Evolutionary conservation across 257 asterid genomes (phyloP), one percentile per base, ranked within the genome.

Genomic region (Avicennia marina): DNA sequence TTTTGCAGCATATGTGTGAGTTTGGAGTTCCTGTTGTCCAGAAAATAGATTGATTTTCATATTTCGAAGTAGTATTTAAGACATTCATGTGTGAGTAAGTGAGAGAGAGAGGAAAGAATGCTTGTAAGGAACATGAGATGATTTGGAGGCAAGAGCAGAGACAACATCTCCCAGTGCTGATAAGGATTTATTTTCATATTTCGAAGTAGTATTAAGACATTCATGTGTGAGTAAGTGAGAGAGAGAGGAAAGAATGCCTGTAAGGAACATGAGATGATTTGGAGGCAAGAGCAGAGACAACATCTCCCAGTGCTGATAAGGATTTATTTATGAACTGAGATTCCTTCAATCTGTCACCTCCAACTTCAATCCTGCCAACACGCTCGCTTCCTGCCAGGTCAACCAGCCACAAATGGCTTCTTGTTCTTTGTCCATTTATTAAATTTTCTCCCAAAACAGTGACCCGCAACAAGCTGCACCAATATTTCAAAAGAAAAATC

Each of bases 301-400:
- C 99, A 74, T 93, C 99, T 45, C 97, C 98, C 50, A 89, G 75
- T 13, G 99, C 97, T 31, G 97, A 87, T 48, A 93, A 70, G 60
- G 99, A 93, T 68, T 84, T 93, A 56, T 89, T 93, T 45, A 93
- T 93, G 65, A 89, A 93, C 68, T 93, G 97, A 17, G 97, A 93
- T 68, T 93, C 99, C 75, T 86, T 89, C 79, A 89, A 52, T 53
- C 99, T 76, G 32, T 93, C 97, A 47, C 98, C 98, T 77, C 89
- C 97, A 60, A 84, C 97, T 73, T 86, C 97, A 62, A 77, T 86
- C 76, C 77, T 81, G 54, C 98, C 94, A 40, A 93, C 84, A 11
- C 98, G 88, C 72, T 93, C 99, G 72, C 99, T 88, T 61, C 99
- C 99, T 22, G 99, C 99, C 70, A 93, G 72, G 72, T 93, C 99